Evolutionary conservation across 768 basidiomycete genomes (phyloP).

Genomic region (Boletus reticulatus): DNA sequence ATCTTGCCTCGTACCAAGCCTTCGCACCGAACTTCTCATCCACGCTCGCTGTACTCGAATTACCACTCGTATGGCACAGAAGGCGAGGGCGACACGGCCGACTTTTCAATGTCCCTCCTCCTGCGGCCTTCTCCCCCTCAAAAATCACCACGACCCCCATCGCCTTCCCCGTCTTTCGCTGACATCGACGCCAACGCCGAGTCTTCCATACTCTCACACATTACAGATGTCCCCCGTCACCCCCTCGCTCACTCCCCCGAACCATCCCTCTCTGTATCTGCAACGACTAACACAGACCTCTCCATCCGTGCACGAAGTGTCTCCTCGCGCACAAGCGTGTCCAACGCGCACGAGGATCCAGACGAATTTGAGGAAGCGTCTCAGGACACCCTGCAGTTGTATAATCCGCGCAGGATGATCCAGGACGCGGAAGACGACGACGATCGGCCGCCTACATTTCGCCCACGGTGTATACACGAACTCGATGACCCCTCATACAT

Average conservation of each 20-base stretch:
- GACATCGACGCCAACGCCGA: neutral
- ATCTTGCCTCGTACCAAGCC: conserved; percentile 21
- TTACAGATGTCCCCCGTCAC: conserved; percentile 30
- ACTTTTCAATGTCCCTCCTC: conserved; percentile 27
- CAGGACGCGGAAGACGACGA: conserved; percentile 30
- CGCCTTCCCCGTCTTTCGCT: neutral
- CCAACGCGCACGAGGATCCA: conserved; percentile 8
- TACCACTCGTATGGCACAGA: conserved; percentile 22
- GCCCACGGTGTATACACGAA: conserved; percentile 55
- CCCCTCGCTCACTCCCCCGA: conserved; percentile 33
- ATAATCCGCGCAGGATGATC: conserved; percentile 25
- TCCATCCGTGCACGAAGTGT: conserved; percentile 29
- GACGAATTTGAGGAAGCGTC: conserved; percentile 11
- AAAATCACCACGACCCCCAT: neutral
- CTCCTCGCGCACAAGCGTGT: conserved; percentile 25
- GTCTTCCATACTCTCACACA: conserved; percentile 21
- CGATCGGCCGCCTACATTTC: conserved; percentile 25
- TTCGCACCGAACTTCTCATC: neutral
- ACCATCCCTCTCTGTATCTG: conserved; percentile 32
- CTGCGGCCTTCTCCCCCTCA: conserved; percentile 20
- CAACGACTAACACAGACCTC: conserved; percentile 34
- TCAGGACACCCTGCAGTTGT: conserved; percentile 16
- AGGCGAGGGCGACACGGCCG: conserved; percentile 6
- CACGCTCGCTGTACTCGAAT: conserved; percentile 18
- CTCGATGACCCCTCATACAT: conserved; percentile 38